phyloP scores from a whole-genome alignment of 768 basidiomycete genomes.

The Tylopilus cervinicoccineus region DNA sequence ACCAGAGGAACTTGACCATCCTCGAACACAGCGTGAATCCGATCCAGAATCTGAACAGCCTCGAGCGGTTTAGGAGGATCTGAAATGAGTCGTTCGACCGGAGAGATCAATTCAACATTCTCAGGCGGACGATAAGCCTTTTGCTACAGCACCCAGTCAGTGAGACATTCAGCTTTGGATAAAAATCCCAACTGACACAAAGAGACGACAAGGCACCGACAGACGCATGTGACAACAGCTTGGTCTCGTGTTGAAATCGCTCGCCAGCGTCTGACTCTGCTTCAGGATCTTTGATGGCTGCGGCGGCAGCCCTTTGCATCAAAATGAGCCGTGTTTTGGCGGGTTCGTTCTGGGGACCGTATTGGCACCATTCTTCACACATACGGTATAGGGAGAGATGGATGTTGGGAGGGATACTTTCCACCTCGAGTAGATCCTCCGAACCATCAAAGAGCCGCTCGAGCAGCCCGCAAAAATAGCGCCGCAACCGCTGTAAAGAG shows the following conservation, averaged over 20 bases:
- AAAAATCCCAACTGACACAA: slow-evolving; percentile 55
- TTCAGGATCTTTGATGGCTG: slow-evolving; percentile 51
- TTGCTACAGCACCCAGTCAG: slow-evolving; percentile 43
- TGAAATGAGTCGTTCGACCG: slow-evolving; percentile 50
- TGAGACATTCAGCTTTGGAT: background rate
- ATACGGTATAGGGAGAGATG: slow-evolving; percentile 77
- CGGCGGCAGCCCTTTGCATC: slow-evolving; percentile 66
- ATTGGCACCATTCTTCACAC: slow-evolving; percentile 92
- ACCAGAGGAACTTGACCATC: slow-evolving; percentile 50
- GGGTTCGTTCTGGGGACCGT: slow-evolving; percentile 71
- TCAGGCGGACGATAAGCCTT: slow-evolving; percentile 74
- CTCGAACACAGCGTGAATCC: slow-evolving; percentile 65
- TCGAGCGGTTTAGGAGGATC: slow-evolving; percentile 56
- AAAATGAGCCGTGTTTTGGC: slow-evolving; percentile 62
- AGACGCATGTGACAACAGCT: slow-evolving; percentile 72
- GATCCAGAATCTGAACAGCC: slow-evolving; percentile 51
- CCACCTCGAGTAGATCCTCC: slow-evolving; percentile 64
- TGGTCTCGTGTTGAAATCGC: slow-evolving; percentile 66
- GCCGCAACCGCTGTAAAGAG: slow-evolving; percentile 74
- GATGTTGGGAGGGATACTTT: slow-evolving; percentile 68
- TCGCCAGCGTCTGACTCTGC: slow-evolving; percentile 50
- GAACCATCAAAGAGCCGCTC: slow-evolving; percentile 82
- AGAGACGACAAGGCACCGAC: slow-evolving; percentile 85
- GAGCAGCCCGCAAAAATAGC: slow-evolving; percentile 88
- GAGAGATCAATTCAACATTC: slow-evolving; percentile 49